A percentile compares a stretch with the other conserved stretches of the same genome.
phyloP scores from a whole-genome alignment of 768 basidiomycete genomes.

The Tulasnella calospora region DNA sequence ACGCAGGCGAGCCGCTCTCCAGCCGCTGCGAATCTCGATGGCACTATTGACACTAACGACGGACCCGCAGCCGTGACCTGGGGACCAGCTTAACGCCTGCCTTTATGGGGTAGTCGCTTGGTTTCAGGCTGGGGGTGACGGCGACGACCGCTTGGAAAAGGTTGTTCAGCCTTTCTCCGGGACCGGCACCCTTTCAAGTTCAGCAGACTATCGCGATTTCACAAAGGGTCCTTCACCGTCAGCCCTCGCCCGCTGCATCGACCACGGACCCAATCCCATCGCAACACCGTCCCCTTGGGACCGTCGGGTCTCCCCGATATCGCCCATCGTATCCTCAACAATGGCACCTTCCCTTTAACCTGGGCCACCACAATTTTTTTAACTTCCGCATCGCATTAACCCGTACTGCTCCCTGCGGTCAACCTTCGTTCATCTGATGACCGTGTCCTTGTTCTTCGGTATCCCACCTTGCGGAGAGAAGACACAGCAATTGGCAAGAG shows the following conservation, averaged over 20 bases:
- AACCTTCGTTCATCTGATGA: background rate
- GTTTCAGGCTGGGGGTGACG: background rate
- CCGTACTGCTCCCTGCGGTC: background rate
- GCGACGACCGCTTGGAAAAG: background rate
- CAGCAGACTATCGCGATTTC: constrained; percentile 9
- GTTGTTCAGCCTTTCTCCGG: constrained; percentile 2
- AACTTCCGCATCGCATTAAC: background rate
- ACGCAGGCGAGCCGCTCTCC: background rate
- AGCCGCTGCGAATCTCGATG: background rate
- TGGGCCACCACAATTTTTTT: background rate
- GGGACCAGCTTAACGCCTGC: constrained; percentile 3
- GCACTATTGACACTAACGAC: background rate
- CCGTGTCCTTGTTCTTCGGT: constrained; percentile 11
- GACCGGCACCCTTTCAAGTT: background rate
- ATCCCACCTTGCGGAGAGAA: constrained; percentile 8
- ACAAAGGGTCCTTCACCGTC: background rate
- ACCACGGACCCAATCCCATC: background rate
- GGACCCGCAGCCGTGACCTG: background rate
- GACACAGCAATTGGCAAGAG: background rate
- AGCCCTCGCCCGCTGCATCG: background rate
- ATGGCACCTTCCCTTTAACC: background rate
- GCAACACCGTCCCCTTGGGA: background rate
- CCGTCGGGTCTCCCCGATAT: constrained; percentile 8
- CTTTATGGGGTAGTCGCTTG: background rate
- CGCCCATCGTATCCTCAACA: background rate